Percentiles rank a stretch among this genome's conserved stretches.
Evolutionary conservation across 257 asterid species (phyloP).

Genomic region (Ophiorrhiza pumila): DNA sequence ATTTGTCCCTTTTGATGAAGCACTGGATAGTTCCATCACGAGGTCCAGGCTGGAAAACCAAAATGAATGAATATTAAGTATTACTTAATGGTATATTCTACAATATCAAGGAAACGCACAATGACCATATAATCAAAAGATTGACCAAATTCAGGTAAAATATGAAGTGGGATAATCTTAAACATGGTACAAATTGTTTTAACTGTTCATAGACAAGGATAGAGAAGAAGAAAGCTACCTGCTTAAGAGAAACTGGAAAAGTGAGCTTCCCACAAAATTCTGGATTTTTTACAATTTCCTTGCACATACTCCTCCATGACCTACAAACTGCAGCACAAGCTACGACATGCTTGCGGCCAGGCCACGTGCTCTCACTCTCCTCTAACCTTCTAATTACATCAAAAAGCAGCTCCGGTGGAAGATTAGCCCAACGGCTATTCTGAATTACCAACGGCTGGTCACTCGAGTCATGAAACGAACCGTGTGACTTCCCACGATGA

Average conservation of each 20-base stretch:
- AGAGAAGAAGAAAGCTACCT: conserved; percentile 39
- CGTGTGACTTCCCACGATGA: conserved; percentile 67
- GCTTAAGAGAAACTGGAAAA: conserved; percentile 87
- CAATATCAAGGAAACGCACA: background rate
- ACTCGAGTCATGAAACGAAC: conserved; percentile 58
- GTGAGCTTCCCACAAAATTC: conserved; percentile 84
- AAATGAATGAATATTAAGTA: conserved; percentile 6
- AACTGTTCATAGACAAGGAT: background rate
- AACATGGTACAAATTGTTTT: background rate
- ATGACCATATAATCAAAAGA: background rate
- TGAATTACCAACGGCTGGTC: conserved; percentile 65
- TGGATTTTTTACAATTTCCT: conserved; percentile 73
- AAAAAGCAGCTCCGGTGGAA: conserved; percentile 82
- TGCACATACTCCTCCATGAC: conserved; percentile 88
- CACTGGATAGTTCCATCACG: conserved; percentile 92
- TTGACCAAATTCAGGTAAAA: background rate
- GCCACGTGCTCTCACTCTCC: conserved; percentile 94
- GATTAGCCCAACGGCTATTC: conserved; percentile 84
- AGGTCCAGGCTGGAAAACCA: conserved; percentile 67
- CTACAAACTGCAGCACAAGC: conserved; percentile 89
- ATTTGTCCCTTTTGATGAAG: conserved; percentile 87
- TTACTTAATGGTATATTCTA: background rate
- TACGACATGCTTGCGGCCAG: conserved; percentile 79
- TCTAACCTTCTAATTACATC: conserved; percentile 86
- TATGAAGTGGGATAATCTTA: background rate